These are phyloP conservation scores for Tritrichomonas musculus DNA, from an alignment of 208 protist genomes.

Conservation along the genomic window DNA sequence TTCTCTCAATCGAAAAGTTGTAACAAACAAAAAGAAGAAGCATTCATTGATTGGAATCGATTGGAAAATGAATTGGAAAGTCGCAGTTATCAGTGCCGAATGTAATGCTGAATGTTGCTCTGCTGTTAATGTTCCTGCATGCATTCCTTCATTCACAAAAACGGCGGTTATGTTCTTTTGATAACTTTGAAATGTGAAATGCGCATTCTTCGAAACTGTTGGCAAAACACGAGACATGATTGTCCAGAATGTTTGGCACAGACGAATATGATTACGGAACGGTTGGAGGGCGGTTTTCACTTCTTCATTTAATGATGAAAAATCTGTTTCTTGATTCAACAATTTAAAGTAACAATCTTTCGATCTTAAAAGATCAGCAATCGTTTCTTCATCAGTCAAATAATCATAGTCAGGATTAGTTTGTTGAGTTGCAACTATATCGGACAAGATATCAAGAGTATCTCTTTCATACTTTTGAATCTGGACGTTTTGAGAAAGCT, in stretches of 20 bases:
- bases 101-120: neutral
- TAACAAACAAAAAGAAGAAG: slow-evolving; percentile 20
- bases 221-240: neutral
- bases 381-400: neutral
- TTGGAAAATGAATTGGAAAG: slow-evolving; percentile 12
- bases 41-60: neutral
- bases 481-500: neutral
- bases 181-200: neutral
- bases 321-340: neutral
- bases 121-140: slow-evolving; percentile 18
- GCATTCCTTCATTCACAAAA: neutral
- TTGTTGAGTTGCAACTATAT: neutral
- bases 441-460: neutral
- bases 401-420: neutral
- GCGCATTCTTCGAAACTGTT: neutral
- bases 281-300: neutral
- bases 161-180: neutral
- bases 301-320: neutral
- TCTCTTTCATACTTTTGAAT: neutral
- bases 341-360: neutral
- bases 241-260: neutral
- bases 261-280: neutral
- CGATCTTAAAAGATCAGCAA: neutral
- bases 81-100: neutral
- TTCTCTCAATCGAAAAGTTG: neutral